Evolutionary conservation across 179 eudicot genomes (phyloP), one percentile per base, ranked within the genome.

Genomic region (Spergularia azorica): DNA sequence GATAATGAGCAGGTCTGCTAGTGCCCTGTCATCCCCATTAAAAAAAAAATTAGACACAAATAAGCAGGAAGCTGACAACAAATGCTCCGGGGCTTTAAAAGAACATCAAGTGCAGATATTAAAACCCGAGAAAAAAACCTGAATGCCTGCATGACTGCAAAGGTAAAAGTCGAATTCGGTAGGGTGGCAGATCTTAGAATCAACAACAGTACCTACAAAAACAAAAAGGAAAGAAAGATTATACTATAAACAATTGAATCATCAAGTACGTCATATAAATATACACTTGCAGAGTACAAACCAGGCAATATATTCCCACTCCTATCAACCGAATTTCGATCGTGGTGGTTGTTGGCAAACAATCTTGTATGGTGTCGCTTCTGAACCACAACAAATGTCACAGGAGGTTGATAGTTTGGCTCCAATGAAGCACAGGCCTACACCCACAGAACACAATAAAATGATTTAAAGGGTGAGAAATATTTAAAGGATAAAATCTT

Each of bases 241-340:
- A 5, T 3, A 57, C 10, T 50, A 38, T 6, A 18, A 1, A 9
- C 13, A 5, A 58, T 9, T 32, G 56, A 13, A 16, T 55, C 62
- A 48, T 15, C 4, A 26, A 56, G 56, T 55, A 69, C 5, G 46
- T 60, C 38, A 55, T 2, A 48, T 39, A 39, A 82, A 52, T 20
- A 61, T 13, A 10, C 4, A 6, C 16, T 20, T 13, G 36, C 18
- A 46, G 39, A 41, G 63, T 26, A 60, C 74, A 38, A 36, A 94
- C 98, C 98, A 32, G 98, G 98, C 62, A 94, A 78, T 70, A 94
- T 89, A 68, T 94, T 94, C 67, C 98, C 98, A 84, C 98, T 94
- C 77, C 81, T 79, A 74, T 94, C 97, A 43, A 85, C 87, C 46
- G 91, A 70, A 64, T 82, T 81, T 3, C 86, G 82, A 77, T 94